Evolutionary conservation across 2,329 filamentous ascomycete genomes (phyloP), one percentile per base, ranked within the genome.

Genomic region (Trichoderma guizhouense): DNA sequence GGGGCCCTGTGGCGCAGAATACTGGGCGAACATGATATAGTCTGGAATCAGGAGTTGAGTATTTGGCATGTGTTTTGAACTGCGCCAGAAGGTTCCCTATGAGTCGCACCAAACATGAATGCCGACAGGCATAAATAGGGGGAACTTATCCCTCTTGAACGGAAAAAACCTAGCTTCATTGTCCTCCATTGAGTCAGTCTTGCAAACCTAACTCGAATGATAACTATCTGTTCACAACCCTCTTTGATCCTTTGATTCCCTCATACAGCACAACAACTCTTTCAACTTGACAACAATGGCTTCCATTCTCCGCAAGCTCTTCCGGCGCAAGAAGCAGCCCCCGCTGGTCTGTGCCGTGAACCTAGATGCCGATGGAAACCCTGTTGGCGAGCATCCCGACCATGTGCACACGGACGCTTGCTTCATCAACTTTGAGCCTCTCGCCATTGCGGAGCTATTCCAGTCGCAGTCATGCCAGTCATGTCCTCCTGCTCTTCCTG

Each of bases 401-500:
- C 66, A 69, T 36, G 66, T 60, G 21, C 66, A 69, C n/a, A 69
- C 66, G n/a, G 55, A 61, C 34, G 66, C 66, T 3, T 69, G 66
- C 55, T 69, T 69, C 28, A 43, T 69, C 55, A 30, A 21, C 36
- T 69, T 69, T 51, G 66, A 69, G 55, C 66, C 66, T 51, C 66
- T 69, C n/a, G 66, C 66, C 9, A n/a, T 61, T 36, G 66, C 55
- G 34, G 66, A 69, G 66, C 36, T 69, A n/a, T 69, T 69, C 55
- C 66, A 69, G 34, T 69, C 66, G 66, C 66, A 69, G 53, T 69
- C 66, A 1, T 69, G 66, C 66, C 36, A 61, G 26, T 61, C 66
- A 32, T 69, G 66, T 3, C 66, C 66, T 43, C 55, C 55, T 8
- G 53, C 66, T 12, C 36, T 69, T 28, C 66, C 66, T 7, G 66